Evolutionary conservation across 2,329 filamentous ascomycete genomes (phyloP), one percentile per base, ranked within the genome.

Genomic region (Gremmenia infestans): DNA sequence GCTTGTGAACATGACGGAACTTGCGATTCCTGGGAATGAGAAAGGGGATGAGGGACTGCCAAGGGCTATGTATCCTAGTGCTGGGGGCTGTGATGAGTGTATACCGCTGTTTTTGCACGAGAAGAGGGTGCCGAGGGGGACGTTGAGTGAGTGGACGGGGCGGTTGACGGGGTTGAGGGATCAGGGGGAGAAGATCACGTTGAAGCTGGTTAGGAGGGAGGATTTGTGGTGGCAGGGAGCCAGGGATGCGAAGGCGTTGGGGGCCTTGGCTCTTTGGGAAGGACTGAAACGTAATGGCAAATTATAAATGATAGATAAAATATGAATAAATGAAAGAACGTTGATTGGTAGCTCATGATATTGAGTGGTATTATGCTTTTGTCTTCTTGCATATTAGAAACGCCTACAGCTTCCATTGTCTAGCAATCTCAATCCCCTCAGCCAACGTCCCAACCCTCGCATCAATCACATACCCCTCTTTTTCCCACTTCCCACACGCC

Each of bases 81-180:
- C 80, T 0, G 82, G 82, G 0, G 82, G 78, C 0, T 84, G 81
- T 61, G 83, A 86, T 66, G 83, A 86, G 68, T 76, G 78, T 63
- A 73, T 86, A 19, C 80, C 77, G 9, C 76, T 85, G 22, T 86
- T 81, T 64, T 75, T 80, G 61, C 74, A 81, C 61, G 80, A 85
- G 71, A 74, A 76, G 48, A 72, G 75, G 23, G 73, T 86, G 4
- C 72, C 76, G 6, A 72, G 81, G 35, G 68, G 64, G 0, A 74
- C 79, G 66, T 68, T 86, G 51, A 67, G 71, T 14, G 76, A 81
- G 53, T 85, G 80, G 81, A 77, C 73, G 36, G 82, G 82, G 2
- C 77, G 76, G 51, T 67, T 84, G 50, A 85, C 82, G 22, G 83
- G 83, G 0, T 63, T 85, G 63, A 72, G 82, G 50, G 76, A 79